Evolutionary conservation across 768 basidiomycete genomes (phyloP).

Genomic region (Phallus indusiatus): DNA sequence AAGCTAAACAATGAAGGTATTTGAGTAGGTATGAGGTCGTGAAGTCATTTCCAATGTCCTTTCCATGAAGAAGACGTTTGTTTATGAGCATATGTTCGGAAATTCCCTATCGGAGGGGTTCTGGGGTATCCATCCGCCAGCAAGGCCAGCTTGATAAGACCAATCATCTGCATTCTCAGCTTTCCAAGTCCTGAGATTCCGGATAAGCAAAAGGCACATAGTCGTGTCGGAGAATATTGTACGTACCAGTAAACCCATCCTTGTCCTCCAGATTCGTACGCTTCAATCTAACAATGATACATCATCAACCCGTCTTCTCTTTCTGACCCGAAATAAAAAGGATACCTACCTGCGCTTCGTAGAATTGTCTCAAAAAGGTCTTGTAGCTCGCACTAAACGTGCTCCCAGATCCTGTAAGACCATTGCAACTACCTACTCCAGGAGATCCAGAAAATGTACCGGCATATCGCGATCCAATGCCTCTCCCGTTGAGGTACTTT

Average conservation of each 20-base stretch:
- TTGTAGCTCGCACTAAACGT: conserved; percentile 72
- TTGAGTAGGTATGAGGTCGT: background rate
- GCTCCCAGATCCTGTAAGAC: conserved; percentile 64
- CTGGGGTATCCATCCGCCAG: conserved; percentile 77
- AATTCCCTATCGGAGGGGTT: conserved; percentile 41
- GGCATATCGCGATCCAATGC: conserved; percentile 48
- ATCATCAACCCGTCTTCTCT: conserved; percentile 1
- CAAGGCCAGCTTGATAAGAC: conserved; percentile 77
- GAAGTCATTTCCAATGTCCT: background rate
- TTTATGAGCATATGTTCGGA: conserved; percentile 47
- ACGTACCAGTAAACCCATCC: conserved; percentile 62
- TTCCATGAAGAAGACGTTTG: background rate
- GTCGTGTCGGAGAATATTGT: background rate
- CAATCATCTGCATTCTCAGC: conserved; percentile 79
- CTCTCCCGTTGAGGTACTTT: conserved; percentile 78
- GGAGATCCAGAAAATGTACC: conserved; percentile 57
- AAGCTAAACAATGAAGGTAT: too few species aligned
- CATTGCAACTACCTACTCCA: conserved; percentile 62
- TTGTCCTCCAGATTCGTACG: conserved; percentile 51
- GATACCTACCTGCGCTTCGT: conserved; percentile 64
- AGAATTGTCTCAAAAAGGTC: conserved; percentile 69
- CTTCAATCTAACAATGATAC: conserved; percentile 24
- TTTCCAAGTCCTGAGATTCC: conserved; percentile 57
- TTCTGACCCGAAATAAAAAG: background rate
- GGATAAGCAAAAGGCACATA: background rate